Percentiles rank a stretch among this genome's conserved stretches.
Conservation (phyloP, 441 rosid species). For the Raphanus hybrid region DNA sequence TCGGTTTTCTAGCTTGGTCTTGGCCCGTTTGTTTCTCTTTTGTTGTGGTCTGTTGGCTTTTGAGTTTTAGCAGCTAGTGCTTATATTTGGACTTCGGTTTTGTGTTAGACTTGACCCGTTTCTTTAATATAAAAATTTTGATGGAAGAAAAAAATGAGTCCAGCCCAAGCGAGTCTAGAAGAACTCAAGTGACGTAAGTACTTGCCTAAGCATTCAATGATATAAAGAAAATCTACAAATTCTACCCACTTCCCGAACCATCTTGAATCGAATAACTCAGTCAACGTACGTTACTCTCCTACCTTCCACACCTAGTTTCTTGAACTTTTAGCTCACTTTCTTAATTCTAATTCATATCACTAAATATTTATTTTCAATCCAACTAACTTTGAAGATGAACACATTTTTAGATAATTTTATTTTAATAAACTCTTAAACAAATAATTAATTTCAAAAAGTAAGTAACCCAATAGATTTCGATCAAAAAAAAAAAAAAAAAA, state of each 20-base stretch:
- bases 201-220: neutral
- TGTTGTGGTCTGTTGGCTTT: too few species aligned
- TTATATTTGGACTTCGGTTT: too few species aligned
- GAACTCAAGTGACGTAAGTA: neutral
- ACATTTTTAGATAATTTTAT: neutral
- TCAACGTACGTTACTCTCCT: slow-evolving; percentile 12
- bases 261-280: slow-evolving; percentile 14
- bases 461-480: neutral
- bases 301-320: neutral
- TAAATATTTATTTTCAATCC: neutral
- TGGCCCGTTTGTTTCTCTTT: too few species aligned
- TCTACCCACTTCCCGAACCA: neutral
- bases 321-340: neutral
- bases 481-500: too few species aligned
- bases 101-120: too few species aligned
- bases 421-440: neutral
- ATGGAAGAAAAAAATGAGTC: too few species aligned
- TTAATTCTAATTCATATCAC: neutral
- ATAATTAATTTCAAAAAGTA: neutral
- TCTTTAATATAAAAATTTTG: too few species aligned
- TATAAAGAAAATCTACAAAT: neutral
- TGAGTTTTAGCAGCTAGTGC: too few species aligned
- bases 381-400: neutral
- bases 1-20: too few species aligned
- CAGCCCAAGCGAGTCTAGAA: slow-evolving; percentile 6